Evolutionary conservation across 306 rosid genomes (phyloP).

Genomic region (Citrullus amarus): DNA sequence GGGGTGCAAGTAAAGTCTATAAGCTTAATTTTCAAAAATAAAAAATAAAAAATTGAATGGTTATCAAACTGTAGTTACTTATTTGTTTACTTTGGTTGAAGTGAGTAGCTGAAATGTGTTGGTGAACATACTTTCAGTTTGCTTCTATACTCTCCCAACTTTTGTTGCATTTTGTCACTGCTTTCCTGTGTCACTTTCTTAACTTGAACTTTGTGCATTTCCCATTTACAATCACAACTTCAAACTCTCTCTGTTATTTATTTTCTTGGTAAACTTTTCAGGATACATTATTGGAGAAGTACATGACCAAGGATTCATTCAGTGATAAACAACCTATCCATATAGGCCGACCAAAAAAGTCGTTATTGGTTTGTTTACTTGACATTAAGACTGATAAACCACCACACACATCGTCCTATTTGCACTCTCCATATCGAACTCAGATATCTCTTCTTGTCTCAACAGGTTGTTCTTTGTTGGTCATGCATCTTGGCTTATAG

Average conservation of each 20-base stretch:
- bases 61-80: background rate
- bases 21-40: background rate
- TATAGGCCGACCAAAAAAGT: constrained; percentile 42
- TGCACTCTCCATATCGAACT: background rate
- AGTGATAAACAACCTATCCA: constrained; percentile 39
- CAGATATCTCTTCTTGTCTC: constrained; percentile 14
- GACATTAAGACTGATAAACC: background rate
- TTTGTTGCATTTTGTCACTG: background rate
- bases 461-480: constrained; percentile 58
- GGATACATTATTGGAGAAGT: constrained; percentile 76
- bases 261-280: constrained; percentile 10
- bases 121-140: background rate
- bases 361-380: constrained; percentile 37
- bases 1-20: no score
- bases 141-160: background rate
- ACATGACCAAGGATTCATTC: constrained; percentile 32
- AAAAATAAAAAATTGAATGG: no score
- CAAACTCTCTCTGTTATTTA: background rate
- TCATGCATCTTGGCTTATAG: constrained; percentile 28
- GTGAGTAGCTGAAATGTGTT: background rate
- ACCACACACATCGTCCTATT: background rate
- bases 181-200: background rate
- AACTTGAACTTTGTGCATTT: background rate
- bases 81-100: background rate
- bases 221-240: background rate